Percentiles rank a stretch among this genome's conserved stretches.
phyloP scores from a whole-genome alignment of 2,329 filamentous ascomycete genomes.

The Cladosporium cucumerinum region DNA sequence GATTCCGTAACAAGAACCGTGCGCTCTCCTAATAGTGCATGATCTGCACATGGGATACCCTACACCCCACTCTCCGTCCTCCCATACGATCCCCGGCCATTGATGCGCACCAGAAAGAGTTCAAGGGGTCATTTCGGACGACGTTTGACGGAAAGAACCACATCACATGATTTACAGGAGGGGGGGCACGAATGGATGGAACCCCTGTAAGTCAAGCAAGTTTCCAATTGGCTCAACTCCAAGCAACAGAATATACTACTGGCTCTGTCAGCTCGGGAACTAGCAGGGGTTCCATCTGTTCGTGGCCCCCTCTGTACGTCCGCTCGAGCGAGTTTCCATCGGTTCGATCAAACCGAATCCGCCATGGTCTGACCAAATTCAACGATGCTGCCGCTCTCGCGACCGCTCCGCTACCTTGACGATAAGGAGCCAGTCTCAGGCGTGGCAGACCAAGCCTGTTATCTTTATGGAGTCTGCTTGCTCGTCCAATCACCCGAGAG shows the following conservation, averaged over 20 bases:
- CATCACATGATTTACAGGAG: background rate
- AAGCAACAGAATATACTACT: no score
- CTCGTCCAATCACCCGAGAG: background rate
- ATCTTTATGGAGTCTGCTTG: background rate
- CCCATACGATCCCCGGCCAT: background rate
- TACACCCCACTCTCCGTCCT: background rate
- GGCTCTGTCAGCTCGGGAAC: no score
- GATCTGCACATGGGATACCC: background rate
- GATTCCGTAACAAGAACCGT: background rate
- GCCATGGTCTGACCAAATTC: background rate
- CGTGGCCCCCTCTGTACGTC: no score
- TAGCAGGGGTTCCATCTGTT: no score
- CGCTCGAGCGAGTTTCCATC: background rate
- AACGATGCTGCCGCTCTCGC: background rate
- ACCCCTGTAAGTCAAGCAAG: no score
- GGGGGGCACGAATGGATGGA: no score
- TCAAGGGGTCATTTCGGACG: background rate
- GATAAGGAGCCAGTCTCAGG: background rate
- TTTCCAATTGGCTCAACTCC: no score
- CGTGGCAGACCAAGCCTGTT: background rate
- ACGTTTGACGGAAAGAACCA: background rate
- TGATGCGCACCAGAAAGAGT: background rate
- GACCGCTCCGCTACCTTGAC: background rate
- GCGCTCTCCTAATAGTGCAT: background rate
- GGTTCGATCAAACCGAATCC: background rate